These are phyloP conservation scores for Eugenia klotzschiana DNA, from an alignment of 441 rosid species.

Conservation along the genomic window DNA sequence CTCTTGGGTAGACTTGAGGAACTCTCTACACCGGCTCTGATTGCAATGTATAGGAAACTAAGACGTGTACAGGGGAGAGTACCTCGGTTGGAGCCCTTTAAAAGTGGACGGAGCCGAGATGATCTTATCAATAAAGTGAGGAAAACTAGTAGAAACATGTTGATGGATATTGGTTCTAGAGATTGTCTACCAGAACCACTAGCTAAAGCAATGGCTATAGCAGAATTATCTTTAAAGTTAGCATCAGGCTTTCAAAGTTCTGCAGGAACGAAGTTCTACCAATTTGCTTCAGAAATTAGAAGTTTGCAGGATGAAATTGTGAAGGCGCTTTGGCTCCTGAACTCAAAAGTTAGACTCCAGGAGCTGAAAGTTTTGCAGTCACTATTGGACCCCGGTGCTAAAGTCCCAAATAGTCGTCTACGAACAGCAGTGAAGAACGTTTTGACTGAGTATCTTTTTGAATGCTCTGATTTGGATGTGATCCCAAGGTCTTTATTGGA, in stretches of 20 bases:
- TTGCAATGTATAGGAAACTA: slow-evolving; percentile 64
- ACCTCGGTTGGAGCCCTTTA: slow-evolving; percentile 22
- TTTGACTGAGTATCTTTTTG: slow-evolving; percentile 57
- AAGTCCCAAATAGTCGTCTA: slow-evolving; percentile 28
- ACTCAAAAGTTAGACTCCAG: slow-evolving; percentile 23
- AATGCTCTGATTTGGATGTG: slow-evolving; percentile 46
- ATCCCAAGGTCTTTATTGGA: slow-evolving; percentile 49
- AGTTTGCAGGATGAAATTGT: slow-evolving; percentile 54
- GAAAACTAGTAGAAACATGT: slow-evolving; percentile 33
- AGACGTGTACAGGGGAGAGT: slow-evolving; percentile 19
- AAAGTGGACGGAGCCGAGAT: slow-evolving; percentile 19
- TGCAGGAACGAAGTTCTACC: slow-evolving; percentile 17
- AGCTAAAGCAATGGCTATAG: slow-evolving; percentile 60
- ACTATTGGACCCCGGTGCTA: slow-evolving; percentile 37
- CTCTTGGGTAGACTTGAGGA: slow-evolving; percentile 39
- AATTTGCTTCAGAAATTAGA: slow-evolving; percentile 35
- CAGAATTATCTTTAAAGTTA: slow-evolving; percentile 41
- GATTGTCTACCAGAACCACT: slow-evolving; percentile 39
- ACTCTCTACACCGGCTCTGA: slow-evolving; percentile 36
- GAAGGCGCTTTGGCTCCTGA: slow-evolving; percentile 53
- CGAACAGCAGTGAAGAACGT: slow-evolving; percentile 41
- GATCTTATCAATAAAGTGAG: slow-evolving; percentile 28
- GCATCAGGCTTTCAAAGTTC: slow-evolving; percentile 19
- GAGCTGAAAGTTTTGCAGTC: slow-evolving; percentile 43
- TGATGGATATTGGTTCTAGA: slow-evolving; percentile 29